Evolutionary conservation across 2,329 filamentous ascomycete genomes (phyloP), one percentile per base, ranked within the genome.

Genomic region (Colletotrichum filicis): DNA sequence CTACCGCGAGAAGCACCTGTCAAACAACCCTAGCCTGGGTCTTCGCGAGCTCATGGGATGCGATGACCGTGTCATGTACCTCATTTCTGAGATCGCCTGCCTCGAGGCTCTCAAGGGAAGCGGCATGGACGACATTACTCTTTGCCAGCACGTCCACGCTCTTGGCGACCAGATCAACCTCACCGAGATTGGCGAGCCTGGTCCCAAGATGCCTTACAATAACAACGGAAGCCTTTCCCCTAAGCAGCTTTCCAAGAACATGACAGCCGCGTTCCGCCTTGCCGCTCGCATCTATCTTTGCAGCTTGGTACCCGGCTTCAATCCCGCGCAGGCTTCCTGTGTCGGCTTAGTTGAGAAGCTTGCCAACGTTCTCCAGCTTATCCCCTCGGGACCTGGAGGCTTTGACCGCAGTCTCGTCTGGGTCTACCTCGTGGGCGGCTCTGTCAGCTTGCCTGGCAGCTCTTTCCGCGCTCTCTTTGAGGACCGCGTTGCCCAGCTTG

Each of bases 281-380:
- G 96, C 96, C 2, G 95, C 96, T 3, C 93, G 96, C 79, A 95
- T 99, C 84, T 98, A 98, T 84, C 92, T 98, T n/a, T 98, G 95
- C 91, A 95, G 94, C 80, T 88, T 99, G 46, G 94, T 98, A 0
- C 96, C 96, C 0, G 95, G 95, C 69, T 97, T 96, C 84, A 92
- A 92, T 78, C 93, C 93, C 60, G 88, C 87, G 70, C 92, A 97
- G 78, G 86, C 87, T 9, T 94, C 92, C 80, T 95, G 92, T 79
- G 87, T 93, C 78, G 92, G 92, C 76, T 88, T 98, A 28, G 91
- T 98, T 55, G 90, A 93, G 73, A 94, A 94, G 78, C 90, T 98
- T 74, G 91, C 93, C 30, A 89, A 91, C 70, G 90, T 93, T 46
- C 92, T 98, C 75, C 90, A 93, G 68, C 93, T 90, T 82, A 95